A percentile compares a stretch with the other conserved stretches of the same genome.
Conservation (phyloP, 208 protist genomes). For the Herpetomonas samuelpessoai region DNA sequence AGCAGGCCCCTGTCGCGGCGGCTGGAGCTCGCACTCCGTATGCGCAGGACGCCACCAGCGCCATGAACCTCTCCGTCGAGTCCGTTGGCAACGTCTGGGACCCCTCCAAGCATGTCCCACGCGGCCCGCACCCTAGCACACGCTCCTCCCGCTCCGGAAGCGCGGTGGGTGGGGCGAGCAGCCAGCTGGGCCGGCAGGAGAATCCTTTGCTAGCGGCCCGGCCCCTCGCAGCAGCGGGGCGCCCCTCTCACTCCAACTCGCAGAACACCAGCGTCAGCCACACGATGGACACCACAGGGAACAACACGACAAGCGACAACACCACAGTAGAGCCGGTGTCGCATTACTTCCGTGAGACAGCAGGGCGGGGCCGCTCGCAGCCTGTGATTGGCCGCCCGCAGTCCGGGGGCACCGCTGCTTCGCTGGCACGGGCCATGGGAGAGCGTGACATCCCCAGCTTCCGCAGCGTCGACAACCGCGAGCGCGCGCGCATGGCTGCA, state of each 20-base stretch:
- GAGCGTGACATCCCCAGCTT: constrained; percentile 28
- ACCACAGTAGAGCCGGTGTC: too few relatives aligned
- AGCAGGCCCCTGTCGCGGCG: constrained; percentile 14
- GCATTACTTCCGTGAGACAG: background rate
- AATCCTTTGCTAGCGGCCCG: constrained; percentile 55
- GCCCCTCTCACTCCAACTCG: background rate
- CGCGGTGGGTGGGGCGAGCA: constrained; percentile 5
- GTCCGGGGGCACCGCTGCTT: constrained; percentile 11
- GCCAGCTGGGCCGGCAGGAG: constrained; percentile 47
- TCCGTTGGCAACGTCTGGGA: constrained; percentile 66
- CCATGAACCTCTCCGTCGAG: constrained; percentile 51
- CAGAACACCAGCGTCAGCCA: background rate
- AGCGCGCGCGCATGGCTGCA: too few relatives aligned
- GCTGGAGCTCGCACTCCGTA: constrained; percentile 4
- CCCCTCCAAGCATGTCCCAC: constrained; percentile 21
- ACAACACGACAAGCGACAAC: too few relatives aligned
- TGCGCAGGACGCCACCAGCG: constrained; percentile 16
- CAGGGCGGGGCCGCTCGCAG: background rate
- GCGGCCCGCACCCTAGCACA: background rate
- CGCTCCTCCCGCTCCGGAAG: constrained; percentile 13
- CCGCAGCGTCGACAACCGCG: background rate
- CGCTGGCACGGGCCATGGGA: constrained; percentile 10
- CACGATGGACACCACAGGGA: too few relatives aligned
- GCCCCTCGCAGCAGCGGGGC: constrained; percentile 9
- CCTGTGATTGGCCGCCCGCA: constrained; percentile 5